Evolutionary conservation across 371 early-diverging fungal genomes (phyloP).

Genomic region (Mortierella sp.): DNA sequence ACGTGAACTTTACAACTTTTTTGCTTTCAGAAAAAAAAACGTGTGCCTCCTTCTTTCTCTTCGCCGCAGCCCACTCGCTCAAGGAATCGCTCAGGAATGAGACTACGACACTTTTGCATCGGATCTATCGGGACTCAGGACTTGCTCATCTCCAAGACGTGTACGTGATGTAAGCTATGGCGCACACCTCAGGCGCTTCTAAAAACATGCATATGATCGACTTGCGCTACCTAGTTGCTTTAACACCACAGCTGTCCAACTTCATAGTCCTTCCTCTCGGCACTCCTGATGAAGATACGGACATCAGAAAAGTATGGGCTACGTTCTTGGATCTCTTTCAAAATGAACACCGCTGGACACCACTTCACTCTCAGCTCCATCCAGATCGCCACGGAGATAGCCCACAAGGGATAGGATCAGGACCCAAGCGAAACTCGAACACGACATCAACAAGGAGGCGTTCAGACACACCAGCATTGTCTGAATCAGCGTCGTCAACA

Average conservation of each 20-base stretch:
- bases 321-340: slow-evolving; percentile 41
- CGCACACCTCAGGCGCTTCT: background rate
- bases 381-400: background rate
- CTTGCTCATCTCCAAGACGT: slow-evolving; percentile 45
- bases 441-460: background rate
- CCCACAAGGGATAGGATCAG: background rate
- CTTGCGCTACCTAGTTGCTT: no score
- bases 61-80: no score
- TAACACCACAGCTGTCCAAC: background rate
- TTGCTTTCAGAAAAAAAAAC: no score
- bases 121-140: slow-evolving; percentile 45
- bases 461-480: no score
- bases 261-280: slow-evolving; percentile 5
- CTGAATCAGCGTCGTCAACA: background rate
- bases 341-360: slow-evolving; percentile 19
- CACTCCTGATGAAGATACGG: slow-evolving; percentile 3
- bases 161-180: slow-evolving; percentile 22
- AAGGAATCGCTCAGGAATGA: slow-evolving; percentile 6
- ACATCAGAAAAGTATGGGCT: slow-evolving; percentile 41
- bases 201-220: no score
- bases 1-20: no score
- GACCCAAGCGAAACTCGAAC: background rate
- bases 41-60: no score
- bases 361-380: slow-evolving; percentile 2
- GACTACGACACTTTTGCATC: slow-evolving; percentile 42